A percentile compares a stretch with the other conserved stretches of the same genome.
Conservation (phyloP, 1,284 basidiomycete genomes). For the Peniophora sp. region DNA sequence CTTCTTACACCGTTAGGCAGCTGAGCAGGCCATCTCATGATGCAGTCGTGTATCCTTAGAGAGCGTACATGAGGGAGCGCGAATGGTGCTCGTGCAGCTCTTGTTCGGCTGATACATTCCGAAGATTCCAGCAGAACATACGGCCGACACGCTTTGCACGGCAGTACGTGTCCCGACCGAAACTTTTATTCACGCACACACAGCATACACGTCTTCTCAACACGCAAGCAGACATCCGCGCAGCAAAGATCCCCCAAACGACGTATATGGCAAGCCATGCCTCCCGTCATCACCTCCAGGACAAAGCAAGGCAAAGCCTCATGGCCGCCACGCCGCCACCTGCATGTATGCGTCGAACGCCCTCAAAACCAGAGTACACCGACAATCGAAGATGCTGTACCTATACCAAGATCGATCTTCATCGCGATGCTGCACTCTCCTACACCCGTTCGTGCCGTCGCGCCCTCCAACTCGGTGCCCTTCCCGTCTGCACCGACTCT, state of each 20-base stretch:
- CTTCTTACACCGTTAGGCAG: no score
- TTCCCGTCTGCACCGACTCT: conserved; percentile 11
- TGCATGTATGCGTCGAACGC: conserved; percentile 9
- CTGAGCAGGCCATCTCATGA: no score
- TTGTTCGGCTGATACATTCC: no score
- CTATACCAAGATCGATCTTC: conserved; percentile 3
- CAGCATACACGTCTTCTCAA: no score
- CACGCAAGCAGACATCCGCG: conserved; percentile 1
- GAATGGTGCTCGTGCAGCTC: no score
- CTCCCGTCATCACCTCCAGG: neutral
- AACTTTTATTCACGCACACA: no score
- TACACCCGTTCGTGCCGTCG: conserved; percentile 3
- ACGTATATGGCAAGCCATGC: no score
- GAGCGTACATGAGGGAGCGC: no score
- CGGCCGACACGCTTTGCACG: no score
- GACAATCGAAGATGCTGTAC: conserved; percentile 5
- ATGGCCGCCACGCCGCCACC: conserved; percentile 3
- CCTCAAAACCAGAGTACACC: conserved; percentile 7
- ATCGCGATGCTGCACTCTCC: conserved; percentile 8
- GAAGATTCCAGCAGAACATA: no score
- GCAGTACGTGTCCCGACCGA: no score
- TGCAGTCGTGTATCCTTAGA: no score
- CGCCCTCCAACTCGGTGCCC: conserved; percentile 9
- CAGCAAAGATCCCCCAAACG: conserved; percentile 3
- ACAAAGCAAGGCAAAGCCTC: conserved; percentile 5